Evolutionary conservation across 352 stramenopile species (phyloP).

Genomic region (Globisporangium orthogonon): DNA sequence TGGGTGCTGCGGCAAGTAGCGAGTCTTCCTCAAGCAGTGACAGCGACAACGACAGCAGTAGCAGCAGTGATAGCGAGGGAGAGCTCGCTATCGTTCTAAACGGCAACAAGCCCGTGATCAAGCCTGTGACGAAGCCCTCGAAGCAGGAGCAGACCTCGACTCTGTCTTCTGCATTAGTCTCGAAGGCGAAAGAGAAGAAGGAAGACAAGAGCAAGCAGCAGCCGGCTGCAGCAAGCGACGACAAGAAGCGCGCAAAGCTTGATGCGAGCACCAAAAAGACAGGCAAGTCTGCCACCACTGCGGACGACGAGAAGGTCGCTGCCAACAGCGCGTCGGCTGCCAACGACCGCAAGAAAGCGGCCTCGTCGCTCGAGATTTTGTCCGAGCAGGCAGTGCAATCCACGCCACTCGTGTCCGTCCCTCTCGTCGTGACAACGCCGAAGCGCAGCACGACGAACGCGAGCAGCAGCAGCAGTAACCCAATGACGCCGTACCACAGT

Average conservation of each 20-base stretch:
- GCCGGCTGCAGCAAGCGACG: not conserved
- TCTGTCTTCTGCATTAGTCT: not conserved
- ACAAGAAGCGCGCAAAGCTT: conserved; percentile 6
- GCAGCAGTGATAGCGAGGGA: conserved; percentile 13
- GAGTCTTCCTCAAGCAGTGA: conserved; percentile 19
- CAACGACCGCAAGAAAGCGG: conserved; percentile 8
- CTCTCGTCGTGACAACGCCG: conserved; percentile 27
- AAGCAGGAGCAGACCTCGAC: not conserved
- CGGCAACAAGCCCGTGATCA: conserved; percentile 3
- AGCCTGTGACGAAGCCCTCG: not conserved
- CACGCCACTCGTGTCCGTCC: not conserved
- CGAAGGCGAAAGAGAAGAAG: not conserved
- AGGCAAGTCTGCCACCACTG: not conserved
- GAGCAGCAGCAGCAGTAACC: not conserved
- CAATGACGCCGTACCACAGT: conserved; percentile 14
- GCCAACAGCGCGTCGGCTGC: not conserved
- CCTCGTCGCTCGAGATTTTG: not conserved
- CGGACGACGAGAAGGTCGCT: conserved; percentile 2
- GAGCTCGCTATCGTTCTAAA: conserved; percentile 3
- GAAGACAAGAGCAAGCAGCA: conserved; percentile 3
- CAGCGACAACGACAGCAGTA: conserved; percentile 7
- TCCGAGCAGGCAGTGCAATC: not conserved
- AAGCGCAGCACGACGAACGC: conserved; percentile 12
- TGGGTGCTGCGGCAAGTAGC: conserved; percentile 17
- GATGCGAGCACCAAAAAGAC: not conserved